Evolutionary conservation across 2,329 filamentous ascomycete species (phyloP).

Genomic region (Monosporascus cannonballus): DNA sequence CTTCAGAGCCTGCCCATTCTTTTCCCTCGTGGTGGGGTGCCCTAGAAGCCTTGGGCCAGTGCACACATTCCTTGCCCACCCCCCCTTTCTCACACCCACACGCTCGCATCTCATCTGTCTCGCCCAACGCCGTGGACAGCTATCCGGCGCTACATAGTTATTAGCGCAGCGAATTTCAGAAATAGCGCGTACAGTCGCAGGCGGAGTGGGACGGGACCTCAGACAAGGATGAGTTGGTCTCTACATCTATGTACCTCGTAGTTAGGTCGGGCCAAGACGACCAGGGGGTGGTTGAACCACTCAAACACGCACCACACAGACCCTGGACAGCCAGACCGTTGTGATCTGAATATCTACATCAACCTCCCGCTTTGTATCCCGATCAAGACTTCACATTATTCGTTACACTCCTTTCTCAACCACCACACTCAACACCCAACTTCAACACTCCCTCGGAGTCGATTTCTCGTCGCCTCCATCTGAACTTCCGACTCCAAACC

Average conservation of each 20-base stretch:
- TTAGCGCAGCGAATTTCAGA: neutral
- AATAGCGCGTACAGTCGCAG: constrained; percentile 23
- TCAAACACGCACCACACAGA: constrained; percentile 25
- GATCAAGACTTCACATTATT: constrained; percentile 17
- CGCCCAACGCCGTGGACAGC: no score
- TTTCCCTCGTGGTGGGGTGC: constrained; percentile 19
- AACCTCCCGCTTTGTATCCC: constrained; percentile 22
- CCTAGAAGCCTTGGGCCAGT: constrained; percentile 25
- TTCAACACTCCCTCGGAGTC: constrained; percentile 7
- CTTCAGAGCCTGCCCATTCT: constrained; percentile 17
- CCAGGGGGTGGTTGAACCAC: constrained; percentile 23
- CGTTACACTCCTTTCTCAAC: constrained; percentile 14
- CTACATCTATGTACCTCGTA: constrained; percentile 16
- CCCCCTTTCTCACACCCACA: constrained; percentile 4
- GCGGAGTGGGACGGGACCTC: constrained; percentile 23
- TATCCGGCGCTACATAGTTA: neutral
- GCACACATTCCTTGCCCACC: constrained; percentile 23
- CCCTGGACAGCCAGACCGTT: constrained; percentile 16
- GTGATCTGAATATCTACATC: constrained; percentile 27
- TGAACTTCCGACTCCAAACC: constrained; percentile 3
- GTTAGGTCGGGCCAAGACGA: constrained; percentile 17
- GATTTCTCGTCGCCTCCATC: constrained; percentile 3
- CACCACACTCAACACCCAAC: constrained; percentile 6
- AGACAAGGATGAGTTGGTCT: constrained; percentile 25
- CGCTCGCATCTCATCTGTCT: neutral